Percentiles rank a stretch among this genome's conserved stretches.
phyloP scores from a whole-genome alignment of 352 stramenopile genomes.

The Nothophytophthora sp. region DNA sequence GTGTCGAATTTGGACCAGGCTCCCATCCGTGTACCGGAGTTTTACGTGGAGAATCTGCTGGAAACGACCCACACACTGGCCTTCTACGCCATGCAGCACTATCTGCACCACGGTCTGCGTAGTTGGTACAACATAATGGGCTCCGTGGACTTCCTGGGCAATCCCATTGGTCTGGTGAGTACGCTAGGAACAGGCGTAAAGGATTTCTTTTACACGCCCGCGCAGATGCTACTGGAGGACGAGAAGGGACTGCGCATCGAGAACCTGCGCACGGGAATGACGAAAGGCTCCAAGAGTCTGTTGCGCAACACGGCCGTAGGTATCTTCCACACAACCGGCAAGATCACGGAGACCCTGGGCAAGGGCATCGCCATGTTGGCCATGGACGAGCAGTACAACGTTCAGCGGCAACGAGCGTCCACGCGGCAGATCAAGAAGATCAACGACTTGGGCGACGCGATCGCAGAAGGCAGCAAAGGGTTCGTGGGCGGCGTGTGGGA shows the following conservation, averaged over 20 bases:
- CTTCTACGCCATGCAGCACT: slow-evolving; percentile 89
- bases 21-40: slow-evolving; percentile 88
- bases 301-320: slow-evolving; percentile 86
- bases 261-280: slow-evolving; percentile 88
- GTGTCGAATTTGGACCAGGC: slow-evolving; percentile 88
- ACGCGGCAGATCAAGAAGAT: slow-evolving; percentile 76
- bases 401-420: slow-evolving; percentile 77
- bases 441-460: slow-evolving; percentile 76
- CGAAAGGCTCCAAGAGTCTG: slow-evolving; percentile 86
- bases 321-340: slow-evolving; percentile 90
- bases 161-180: slow-evolving; percentile 89
- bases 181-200: slow-evolving; percentile 90
- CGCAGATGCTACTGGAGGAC: slow-evolving; percentile 91
- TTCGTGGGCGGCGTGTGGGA: slow-evolving; percentile 82
- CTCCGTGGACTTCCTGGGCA: slow-evolving; percentile 90
- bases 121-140: slow-evolving; percentile 90
- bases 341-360: slow-evolving; percentile 88
- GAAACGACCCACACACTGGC: slow-evolving; percentile 84
- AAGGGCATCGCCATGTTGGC: slow-evolving; percentile 85
- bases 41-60: slow-evolving; percentile 89
- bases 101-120: slow-evolving; percentile 78
- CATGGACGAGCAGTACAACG: slow-evolving; percentile 90
- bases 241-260: slow-evolving; percentile 85
- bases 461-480: slow-evolving; percentile 81
- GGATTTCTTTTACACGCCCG: slow-evolving; percentile 95